These are phyloP conservation scores for Brassica nigra DNA, from an alignment of 345 rosid species.

Conservation along the genomic window DNA sequence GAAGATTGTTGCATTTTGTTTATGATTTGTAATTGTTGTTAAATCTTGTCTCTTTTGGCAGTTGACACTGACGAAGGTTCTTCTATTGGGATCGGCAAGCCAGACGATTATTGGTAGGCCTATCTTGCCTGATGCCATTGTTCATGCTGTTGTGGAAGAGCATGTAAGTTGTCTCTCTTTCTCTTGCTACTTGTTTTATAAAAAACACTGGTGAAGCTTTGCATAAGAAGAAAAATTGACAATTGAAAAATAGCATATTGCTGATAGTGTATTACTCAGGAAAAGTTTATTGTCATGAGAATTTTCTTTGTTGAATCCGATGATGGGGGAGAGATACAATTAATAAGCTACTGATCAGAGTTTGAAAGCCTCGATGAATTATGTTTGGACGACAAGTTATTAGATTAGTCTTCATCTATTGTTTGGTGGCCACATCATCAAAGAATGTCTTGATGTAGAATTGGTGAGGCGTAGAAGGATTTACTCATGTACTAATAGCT, in stretches of 20 bases:
- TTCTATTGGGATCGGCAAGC: constrained; percentile 69
- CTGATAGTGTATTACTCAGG: background rate
- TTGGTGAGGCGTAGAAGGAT: background rate
- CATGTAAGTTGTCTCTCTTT: constrained; percentile 64
- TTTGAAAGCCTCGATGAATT: background rate
- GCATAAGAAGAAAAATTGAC: background rate
- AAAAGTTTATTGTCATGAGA: background rate
- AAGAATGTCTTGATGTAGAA: background rate
- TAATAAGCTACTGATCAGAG: background rate
- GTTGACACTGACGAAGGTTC: constrained; percentile 85
- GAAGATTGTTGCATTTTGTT: background rate
- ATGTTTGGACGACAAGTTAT: background rate
- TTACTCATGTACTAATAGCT: background rate
- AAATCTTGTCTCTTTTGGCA: constrained; percentile 39
- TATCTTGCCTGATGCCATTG: constrained; percentile 69
- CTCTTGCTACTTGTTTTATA: background rate
- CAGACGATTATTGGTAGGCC: constrained; percentile 90
- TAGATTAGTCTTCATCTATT: constrained; percentile 12
- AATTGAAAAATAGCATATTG: constrained; percentile 7
- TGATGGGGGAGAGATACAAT: background rate
- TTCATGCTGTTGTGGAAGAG: constrained; percentile 95
- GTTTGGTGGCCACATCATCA: background rate
- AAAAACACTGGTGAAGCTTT: background rate
- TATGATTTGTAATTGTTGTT: background rate
- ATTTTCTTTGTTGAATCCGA: background rate